A percentile compares a stretch with the other conserved stretches of the same genome.
These are phyloP conservation scores for Juncus effusus DNA, from an alignment of 176 grass and related monocot genomes.

Conservation along the genomic window DNA sequence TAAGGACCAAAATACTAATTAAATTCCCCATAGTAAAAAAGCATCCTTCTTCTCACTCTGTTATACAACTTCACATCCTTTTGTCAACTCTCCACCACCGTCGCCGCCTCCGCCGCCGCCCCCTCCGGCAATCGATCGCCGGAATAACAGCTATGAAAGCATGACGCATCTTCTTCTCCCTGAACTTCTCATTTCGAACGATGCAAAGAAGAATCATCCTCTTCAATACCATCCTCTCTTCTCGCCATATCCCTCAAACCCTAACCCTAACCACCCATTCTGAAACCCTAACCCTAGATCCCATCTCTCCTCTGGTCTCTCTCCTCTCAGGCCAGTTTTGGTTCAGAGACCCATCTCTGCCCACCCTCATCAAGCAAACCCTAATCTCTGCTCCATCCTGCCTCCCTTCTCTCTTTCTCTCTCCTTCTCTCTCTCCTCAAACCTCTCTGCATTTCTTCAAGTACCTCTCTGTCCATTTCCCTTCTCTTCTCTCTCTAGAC, in stretches of 20 bases:
- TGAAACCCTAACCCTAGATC: slow-evolving; percentile 29
- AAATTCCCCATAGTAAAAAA: neutral
- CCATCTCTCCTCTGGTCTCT: slow-evolving; percentile 19
- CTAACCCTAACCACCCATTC: slow-evolving; percentile 26
- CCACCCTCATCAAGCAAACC: slow-evolving; percentile 13
- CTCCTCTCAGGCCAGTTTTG: slow-evolving; percentile 26
- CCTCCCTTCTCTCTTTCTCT: slow-evolving; percentile 22
- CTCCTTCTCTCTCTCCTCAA: slow-evolving; percentile 7
- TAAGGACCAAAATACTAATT: slow-evolving; percentile 13
- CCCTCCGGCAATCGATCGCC: slow-evolving; percentile 17
- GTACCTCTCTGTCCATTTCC: slow-evolving; percentile 13
- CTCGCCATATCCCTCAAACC: slow-evolving; percentile 23
- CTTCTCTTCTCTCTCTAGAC: slow-evolving; percentile 31
- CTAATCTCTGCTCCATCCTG: slow-evolving; percentile 1
- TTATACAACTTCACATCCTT: neutral
- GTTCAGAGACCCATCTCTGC: slow-evolving; percentile 23
- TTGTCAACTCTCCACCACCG: slow-evolving; percentile 33
- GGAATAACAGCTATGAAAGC: neutral
- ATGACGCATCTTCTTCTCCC: neutral
- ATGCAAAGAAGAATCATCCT: slow-evolving; percentile 21
- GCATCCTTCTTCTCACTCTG: slow-evolving; percentile 22
- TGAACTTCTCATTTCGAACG: neutral
- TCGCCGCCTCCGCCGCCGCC: slow-evolving; percentile 34
- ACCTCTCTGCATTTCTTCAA: slow-evolving; percentile 27
- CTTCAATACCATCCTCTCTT: slow-evolving; percentile 21